Base-by-base conservation (phyloP, 2,329 filamentous ascomycete genomes). In the Fusarium chuoi region DNA sequence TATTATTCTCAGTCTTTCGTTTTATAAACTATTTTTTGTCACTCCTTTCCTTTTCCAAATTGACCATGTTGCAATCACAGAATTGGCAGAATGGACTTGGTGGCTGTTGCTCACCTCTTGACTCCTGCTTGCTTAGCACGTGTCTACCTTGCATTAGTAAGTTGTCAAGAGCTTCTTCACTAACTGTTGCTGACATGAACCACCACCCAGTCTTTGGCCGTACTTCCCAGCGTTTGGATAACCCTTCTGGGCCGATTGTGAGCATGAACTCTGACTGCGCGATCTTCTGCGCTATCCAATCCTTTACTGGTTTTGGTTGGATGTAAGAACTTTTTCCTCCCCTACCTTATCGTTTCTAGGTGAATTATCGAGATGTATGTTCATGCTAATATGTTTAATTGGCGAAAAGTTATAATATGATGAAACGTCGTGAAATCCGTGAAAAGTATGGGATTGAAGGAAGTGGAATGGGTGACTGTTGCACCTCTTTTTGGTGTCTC, bases 361-460 rank as follows among this genome's bases (percentile, higher is more conserved):
- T 35, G 33, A 35, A 35, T 14, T 35, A 35, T 13, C 33, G 33
- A 35, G 33, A 35, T 35, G 14, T 35, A 35, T 13, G 33, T 41
- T 12, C 33, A 52, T 36, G 7, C 13, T 26, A 24, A 18, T 22
- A 22, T 38, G 20, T 17, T 38, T n/a, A 24, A 55, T 13, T 33
- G 6, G 20, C 11, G 12, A n/a, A 42, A 5, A 55, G 52, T 10
- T 42, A 33, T 11, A 55, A 55, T 30, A 15, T 42, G 26, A 55
- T 17, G 38, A 55, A 55, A 41, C 24, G 52, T 5, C 30, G 33
- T 22, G 26, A 55, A 20, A 66, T 70, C 7, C 62, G 58, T 5
- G 62, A 70, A 24, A 57, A 55, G 24, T 62, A 55, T 33, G 58
- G 62, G 2, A 66, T 70, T 17, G 57, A 70, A 17, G 67, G 67